These are phyloP conservation scores for Suhomyces kunorum DNA, from an alignment of 1,139 yeast species.

Conservation along the genomic window DNA sequence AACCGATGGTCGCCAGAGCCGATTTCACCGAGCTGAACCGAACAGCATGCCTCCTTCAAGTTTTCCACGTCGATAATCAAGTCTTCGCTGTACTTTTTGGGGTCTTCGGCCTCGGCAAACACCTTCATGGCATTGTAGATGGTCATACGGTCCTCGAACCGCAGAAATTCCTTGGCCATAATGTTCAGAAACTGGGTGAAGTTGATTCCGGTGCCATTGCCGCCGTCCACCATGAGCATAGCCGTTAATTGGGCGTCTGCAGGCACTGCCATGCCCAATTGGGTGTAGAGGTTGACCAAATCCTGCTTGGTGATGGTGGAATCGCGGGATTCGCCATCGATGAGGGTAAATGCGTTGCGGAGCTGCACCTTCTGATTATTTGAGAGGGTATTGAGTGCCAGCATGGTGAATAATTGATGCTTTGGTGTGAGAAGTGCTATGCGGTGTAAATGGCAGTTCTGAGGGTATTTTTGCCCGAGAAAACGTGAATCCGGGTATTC, in stretches of 20 bases:
- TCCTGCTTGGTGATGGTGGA: constrained; percentile 64
- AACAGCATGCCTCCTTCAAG: constrained; percentile 51
- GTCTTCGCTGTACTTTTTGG: constrained; percentile 24
- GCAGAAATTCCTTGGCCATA: constrained; percentile 61
- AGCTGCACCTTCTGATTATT: constrained; percentile 45
- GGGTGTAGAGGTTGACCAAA: constrained; percentile 53
- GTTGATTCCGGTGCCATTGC: constrained; percentile 43
- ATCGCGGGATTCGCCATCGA: constrained; percentile 82
- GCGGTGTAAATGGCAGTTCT: neutral
- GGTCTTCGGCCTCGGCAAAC: constrained; percentile 44
- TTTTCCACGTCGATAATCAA: constrained; percentile 50
- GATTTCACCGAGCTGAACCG: constrained; percentile 46
- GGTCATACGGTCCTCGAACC: constrained; percentile 61
- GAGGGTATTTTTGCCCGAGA: neutral
- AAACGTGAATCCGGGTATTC: too few relatives aligned
- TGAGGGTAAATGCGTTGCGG: constrained; percentile 54
- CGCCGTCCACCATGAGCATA: constrained; percentile 47
- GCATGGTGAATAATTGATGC: constrained; percentile 18
- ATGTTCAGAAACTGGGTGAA: constrained; percentile 72
- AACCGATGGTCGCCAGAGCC: constrained; percentile 55
- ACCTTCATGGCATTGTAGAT: constrained; percentile 63
- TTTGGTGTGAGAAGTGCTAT: neutral
- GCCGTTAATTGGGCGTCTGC: constrained; percentile 42
- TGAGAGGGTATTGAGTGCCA: constrained; percentile 41
- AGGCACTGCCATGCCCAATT: constrained; percentile 49